Evolutionary conservation across 306 rosid species (phyloP).

Genomic region (Argentina anserina): DNA sequence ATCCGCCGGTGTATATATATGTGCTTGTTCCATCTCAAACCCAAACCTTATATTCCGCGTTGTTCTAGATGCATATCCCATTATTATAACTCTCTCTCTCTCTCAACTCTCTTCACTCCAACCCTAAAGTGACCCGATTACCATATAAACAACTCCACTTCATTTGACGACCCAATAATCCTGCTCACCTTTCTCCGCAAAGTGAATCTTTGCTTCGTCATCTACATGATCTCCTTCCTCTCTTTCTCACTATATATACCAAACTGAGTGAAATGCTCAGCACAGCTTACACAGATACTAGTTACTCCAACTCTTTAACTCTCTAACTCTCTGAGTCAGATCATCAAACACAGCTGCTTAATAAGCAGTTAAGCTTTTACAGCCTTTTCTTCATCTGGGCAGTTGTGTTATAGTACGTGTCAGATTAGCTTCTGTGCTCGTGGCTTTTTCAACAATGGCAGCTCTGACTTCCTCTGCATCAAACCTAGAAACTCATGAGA

Average conservation of each 20-base stretch:
- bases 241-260: slow-evolving; percentile 9
- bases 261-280: background rate
- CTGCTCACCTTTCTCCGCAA: slow-evolving; percentile 2
- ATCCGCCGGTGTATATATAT: background rate
- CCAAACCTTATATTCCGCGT: slow-evolving; percentile 10
- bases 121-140: background rate
- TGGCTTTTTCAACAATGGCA: background rate
- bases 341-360: slow-evolving; percentile 1
- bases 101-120: too few species aligned
- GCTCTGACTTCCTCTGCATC: slow-evolving; percentile 4
- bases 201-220: slow-evolving; percentile 15
- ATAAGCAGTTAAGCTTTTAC: too few species aligned
- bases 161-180: slow-evolving; percentile 19
- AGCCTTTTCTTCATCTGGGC: slow-evolving; percentile 4
- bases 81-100: background rate
- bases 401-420: background rate
- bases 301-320: background rate
- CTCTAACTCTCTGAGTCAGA: background rate
- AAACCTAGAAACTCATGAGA: background rate
- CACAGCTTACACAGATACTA: background rate
- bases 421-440: background rate
- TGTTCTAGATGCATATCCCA: slow-evolving; percentile 9
- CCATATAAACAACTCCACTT: background rate
- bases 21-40: background rate
- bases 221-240: background rate